Evolutionary conservation across 305 asterid species (phyloP).

Genomic region (Solanum chacoense): DNA sequence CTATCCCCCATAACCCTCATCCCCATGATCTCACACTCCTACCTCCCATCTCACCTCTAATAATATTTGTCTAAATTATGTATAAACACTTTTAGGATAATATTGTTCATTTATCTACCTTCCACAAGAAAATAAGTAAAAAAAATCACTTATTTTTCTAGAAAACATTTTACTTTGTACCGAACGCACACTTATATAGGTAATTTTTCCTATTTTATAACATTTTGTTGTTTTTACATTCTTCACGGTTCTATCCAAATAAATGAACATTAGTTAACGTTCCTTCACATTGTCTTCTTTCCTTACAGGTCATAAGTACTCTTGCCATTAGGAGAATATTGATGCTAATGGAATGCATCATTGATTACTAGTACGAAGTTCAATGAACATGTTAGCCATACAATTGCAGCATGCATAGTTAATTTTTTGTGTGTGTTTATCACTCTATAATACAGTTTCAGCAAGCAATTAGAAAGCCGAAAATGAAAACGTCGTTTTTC

Average conservation of each 20-base stretch:
- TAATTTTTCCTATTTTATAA: neutral
- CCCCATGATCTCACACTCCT: neutral
- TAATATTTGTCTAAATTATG: neutral
- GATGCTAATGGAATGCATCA: neutral
- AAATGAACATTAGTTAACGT: neutral
- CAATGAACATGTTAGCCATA: neutral
- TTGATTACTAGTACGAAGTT: neutral
- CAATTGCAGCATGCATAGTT: neutral
- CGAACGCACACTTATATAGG: neutral
- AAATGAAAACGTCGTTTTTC: neutral
- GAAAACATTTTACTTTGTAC: neutral
- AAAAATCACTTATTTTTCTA: neutral
- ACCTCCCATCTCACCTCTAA: neutral
- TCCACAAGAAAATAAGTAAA: neutral
- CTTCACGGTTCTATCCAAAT: neutral
- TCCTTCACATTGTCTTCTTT: neutral
- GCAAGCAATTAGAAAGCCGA: neutral
- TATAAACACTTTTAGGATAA: neutral
- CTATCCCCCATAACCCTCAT: neutral
- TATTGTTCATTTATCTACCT: neutral
- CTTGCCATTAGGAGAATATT: neutral
- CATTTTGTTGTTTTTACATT: neutral
- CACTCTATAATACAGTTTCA: neutral
- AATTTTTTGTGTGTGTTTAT: neutral
- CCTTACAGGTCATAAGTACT: neutral